Conservation (phyloP, 2,329 filamentous ascomycete species). For the Periconia sp. region DNA sequence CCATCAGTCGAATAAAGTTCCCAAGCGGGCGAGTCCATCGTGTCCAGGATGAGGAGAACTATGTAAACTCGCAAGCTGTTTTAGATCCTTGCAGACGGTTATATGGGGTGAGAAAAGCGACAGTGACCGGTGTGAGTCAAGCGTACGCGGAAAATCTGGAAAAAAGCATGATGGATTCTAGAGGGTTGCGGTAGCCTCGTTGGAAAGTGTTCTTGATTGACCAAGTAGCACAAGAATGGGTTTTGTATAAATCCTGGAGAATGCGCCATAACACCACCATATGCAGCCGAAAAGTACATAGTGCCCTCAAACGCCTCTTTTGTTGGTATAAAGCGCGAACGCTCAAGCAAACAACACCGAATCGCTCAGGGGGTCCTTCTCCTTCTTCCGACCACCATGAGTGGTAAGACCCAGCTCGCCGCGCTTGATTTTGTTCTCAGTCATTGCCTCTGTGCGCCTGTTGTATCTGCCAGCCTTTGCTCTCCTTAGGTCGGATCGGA, state of each 20-base stretch:
- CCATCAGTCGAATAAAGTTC: slow-evolving; percentile 28
- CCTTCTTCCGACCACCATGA: slow-evolving; percentile 63
- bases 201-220: slow-evolving; percentile 24
- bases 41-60: slow-evolving; percentile 37
- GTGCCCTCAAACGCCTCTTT: slow-evolving; percentile 9
- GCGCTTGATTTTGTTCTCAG: slow-evolving; percentile 73
- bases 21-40: slow-evolving; percentile 35
- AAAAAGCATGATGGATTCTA: slow-evolving; percentile 31
- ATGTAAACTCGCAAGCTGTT: slow-evolving; percentile 43
- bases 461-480: slow-evolving; percentile 79
- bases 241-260: neutral
- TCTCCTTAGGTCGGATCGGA: slow-evolving; percentile 77
- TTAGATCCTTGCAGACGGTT: slow-evolving; percentile 46
- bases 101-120: slow-evolving; percentile 37
- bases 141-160: slow-evolving; percentile 40
- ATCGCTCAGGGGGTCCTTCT: slow-evolving; percentile 73
- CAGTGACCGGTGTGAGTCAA: slow-evolving; percentile 44
- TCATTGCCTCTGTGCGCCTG: slow-evolving; percentile 70
- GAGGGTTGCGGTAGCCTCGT: slow-evolving; percentile 2
- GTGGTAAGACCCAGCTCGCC: slow-evolving; percentile 74
- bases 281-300: neutral
- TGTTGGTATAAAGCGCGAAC: neutral
- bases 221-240: neutral
- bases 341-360: slow-evolving; percentile 71
- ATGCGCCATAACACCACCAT: neutral